Base-by-base conservation (phyloP, 192 early-diverging fungal genomes). In the Coemansia sp. region DNA sequence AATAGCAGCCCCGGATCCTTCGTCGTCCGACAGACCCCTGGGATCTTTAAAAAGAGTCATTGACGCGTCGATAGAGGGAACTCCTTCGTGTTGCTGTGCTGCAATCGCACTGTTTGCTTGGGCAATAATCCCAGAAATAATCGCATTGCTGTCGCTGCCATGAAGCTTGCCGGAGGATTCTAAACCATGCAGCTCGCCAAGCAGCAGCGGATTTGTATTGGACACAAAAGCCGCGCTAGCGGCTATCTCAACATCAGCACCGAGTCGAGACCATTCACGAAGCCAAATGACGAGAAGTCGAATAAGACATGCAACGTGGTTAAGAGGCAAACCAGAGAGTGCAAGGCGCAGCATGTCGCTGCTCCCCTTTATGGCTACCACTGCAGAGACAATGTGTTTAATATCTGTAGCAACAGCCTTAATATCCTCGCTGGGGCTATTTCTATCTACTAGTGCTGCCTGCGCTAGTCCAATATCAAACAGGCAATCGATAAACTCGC, bases 251-350 rank as follows among this genome's bases (percentile, higher is more conserved):
- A 78, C 76, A 19, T 75, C 75, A 22, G 76, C 75, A 11, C 76
- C 81, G 14, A 83, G 16, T 19, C 37, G 42, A 4, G 72, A 55
- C 76, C 75, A 83, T 20, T 51, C 69, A 10, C 68, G 63, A 42
- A 83, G 67, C 81, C 81, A 83, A 4, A 53, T 62, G 9, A 78
- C 43, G 14, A 77, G 60, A 63, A 83, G 63, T 7, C 81, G 75
- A 41, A 83, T 43, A 40, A 83, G 64, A 40, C 81, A 83, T 2
- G 70, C 72, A 19, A 61, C 71, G 7, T 83, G 76, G 57, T 43
- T 67, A 9, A 77, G 67, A 37, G 72, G 54, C 64, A 83, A 57
- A 8, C 39, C 43, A 25, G 81, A 68, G 39, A 83, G 72, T 48
- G 81, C 76, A 53, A 72, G 59, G 12, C 75, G 75, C 70, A 78